Conservation (phyloP, 2,329 filamentous ascomycete genomes). For the Talaromyces sp. region DNA sequence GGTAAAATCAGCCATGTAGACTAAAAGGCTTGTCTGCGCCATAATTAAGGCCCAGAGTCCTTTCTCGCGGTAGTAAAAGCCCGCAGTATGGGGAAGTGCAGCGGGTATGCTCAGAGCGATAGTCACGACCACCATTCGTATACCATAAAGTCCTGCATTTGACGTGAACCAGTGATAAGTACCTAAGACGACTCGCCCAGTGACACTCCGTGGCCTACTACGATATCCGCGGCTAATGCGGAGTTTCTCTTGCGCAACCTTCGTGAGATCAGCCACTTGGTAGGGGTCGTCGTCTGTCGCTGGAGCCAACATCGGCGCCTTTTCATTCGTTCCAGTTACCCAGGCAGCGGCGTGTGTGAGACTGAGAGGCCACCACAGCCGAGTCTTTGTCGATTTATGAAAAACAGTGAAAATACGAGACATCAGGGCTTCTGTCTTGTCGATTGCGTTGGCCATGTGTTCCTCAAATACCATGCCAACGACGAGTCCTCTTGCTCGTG, state of each 20-base stretch:
- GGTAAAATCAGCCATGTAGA: conserved; percentile 50
- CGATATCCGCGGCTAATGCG: conserved; percentile 32
- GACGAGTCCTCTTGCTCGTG: conserved; percentile 27
- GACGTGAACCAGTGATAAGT: conserved; percentile 41
- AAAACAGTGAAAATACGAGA: conserved; percentile 34
- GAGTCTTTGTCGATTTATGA: conserved; percentile 28
- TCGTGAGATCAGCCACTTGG: conserved; percentile 26
- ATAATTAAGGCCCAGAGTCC: conserved; percentile 52
- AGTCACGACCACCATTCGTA: conserved; percentile 47
- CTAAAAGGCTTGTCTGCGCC: conserved; percentile 45
- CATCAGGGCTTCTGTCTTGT: conserved; percentile 32
- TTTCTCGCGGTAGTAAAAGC: conserved; percentile 51
- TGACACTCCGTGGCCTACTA: conserved; percentile 22
- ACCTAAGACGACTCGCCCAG: conserved; percentile 24
- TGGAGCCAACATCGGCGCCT: conserved; percentile 20
- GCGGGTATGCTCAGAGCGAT: conserved; percentile 42
- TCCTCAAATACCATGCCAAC: conserved; percentile 48
- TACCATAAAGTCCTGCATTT: conserved; percentile 42
- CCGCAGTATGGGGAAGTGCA: conserved; percentile 39
- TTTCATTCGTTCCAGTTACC: conserved; percentile 26
- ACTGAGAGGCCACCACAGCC: conserved; percentile 42
- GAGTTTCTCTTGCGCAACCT: conserved; percentile 33
- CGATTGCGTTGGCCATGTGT: conserved; percentile 28
- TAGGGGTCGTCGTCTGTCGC: conserved; percentile 22
- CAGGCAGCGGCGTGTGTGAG: conserved; percentile 39